Conservation (phyloP, 129 eudicot genomes). For the Deinandra increscens region DNA sequence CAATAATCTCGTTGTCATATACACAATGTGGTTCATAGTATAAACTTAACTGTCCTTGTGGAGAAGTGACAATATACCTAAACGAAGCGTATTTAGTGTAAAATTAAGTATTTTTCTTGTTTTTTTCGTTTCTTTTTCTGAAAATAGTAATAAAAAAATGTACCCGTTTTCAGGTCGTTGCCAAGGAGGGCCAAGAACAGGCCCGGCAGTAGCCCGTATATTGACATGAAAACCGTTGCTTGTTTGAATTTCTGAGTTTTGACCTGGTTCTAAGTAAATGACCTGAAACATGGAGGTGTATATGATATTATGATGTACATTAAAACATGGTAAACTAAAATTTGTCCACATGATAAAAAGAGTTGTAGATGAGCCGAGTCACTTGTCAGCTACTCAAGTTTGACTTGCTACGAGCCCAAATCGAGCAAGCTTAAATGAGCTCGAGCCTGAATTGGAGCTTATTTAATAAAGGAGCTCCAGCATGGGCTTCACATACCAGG, state of each 20-base stretch:
- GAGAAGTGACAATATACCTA: conserved; percentile 82
- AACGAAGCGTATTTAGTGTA: conserved; percentile 3
- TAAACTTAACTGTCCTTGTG: conserved; percentile 53
- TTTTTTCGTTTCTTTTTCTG: background rate
- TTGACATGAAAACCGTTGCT: conserved; percentile 51
- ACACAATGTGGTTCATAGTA: conserved; percentile 96
- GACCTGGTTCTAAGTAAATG: conserved; percentile 80
- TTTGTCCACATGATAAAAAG: background rate
- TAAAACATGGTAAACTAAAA: conserved; percentile 1
- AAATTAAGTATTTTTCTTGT: background rate
- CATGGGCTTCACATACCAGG: too few relatives aligned
- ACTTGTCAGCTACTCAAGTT: too few relatives aligned
- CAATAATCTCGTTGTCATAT: conserved; percentile 50
- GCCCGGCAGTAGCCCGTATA: conserved; percentile 83
- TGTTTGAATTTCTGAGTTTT: conserved; percentile 57
- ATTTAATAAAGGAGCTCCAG: too few relatives aligned
- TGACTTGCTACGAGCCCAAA: too few relatives aligned
- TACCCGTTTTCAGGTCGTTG: conserved; percentile 99
- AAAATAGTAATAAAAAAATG: background rate
- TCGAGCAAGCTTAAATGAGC: too few relatives aligned
- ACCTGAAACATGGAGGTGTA: conserved; percentile 38
- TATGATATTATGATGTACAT: background rate
- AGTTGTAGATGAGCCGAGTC: too few relatives aligned
- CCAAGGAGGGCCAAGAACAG: conserved; percentile 97
- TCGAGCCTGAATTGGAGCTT: too few relatives aligned